A percentile compares a stretch with the other conserved stretches of the same genome.
Conservation (phyloP, 305 asterid genomes). For the Fraxinus dipetala region DNA sequence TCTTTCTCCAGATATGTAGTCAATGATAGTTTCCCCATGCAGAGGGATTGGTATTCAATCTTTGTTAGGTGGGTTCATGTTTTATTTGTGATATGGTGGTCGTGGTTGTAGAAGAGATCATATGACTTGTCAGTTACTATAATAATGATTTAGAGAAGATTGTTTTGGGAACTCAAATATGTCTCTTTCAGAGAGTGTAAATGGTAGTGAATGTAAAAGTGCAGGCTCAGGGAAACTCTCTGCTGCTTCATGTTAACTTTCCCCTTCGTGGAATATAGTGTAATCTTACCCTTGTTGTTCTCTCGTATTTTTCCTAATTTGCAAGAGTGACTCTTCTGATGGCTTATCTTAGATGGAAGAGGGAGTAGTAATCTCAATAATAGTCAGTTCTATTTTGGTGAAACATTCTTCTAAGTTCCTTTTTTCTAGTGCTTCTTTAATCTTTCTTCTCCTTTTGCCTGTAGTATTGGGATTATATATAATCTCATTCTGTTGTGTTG, state of each 20-base stretch:
- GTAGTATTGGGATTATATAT: not conserved
- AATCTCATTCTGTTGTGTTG: not conserved
- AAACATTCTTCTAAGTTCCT: not conserved
- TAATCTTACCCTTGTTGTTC: not conserved
- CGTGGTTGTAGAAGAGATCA: not conserved
- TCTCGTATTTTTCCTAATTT: not conserved
- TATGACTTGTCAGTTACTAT: not conserved
- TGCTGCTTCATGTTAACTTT: not conserved
- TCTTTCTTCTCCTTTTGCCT: not conserved
- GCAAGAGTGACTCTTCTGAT: not conserved
- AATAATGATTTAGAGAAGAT: not conserved
- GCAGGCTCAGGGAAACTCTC: not conserved
- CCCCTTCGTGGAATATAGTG: not conserved
- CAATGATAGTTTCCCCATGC: not conserved
- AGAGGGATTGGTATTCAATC: not conserved
- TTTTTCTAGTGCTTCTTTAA: not conserved
- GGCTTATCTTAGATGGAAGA: not conserved
- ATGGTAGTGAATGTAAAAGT: not conserved
- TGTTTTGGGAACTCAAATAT: not conserved
- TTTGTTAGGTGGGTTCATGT: not conserved
- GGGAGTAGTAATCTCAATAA: not conserved
- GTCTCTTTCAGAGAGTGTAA: not conserved
- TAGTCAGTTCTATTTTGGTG: not conserved
- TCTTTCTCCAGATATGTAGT: not conserved
- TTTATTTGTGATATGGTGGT: not conserved